Percentiles rank a stretch among this genome's conserved stretches.
Conservation (phyloP, 768 basidiomycete genomes). For the Tricholoma furcatifolium region DNA sequence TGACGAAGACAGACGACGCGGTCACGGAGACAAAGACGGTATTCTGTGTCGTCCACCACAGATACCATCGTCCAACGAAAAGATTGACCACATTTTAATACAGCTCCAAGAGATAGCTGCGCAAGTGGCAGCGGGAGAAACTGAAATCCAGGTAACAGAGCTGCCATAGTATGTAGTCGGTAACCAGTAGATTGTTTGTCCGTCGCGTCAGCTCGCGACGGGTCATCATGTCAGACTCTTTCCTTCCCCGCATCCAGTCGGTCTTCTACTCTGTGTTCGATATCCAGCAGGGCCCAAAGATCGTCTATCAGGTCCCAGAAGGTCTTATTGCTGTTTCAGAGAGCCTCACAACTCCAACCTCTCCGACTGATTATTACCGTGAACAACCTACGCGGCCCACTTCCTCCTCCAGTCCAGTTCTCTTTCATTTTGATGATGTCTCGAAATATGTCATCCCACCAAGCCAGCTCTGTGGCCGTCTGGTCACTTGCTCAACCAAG, state of each 20-base stretch:
- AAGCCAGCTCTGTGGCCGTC: slow-evolving; percentile 78
- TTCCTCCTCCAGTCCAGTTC: slow-evolving; percentile 43
- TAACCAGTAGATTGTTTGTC: slow-evolving; percentile 1
- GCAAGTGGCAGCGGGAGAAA: slow-evolving; percentile 57
- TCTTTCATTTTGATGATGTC: slow-evolving; percentile 90
- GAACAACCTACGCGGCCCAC: slow-evolving; percentile 44
- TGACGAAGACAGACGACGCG: slow-evolving; percentile 85
- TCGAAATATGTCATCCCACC: slow-evolving; percentile 94
- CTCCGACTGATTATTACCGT: slow-evolving; percentile 23
- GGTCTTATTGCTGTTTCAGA: slow-evolving; percentile 62
- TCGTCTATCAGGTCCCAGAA: slow-evolving; percentile 93
- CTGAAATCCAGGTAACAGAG: slow-evolving; percentile 46
- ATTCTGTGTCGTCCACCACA: slow-evolving; percentile 49
- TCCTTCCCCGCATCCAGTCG: slow-evolving; percentile 77
- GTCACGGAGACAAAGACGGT: slow-evolving; percentile 76
- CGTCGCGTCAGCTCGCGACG: slow-evolving; percentile 13
- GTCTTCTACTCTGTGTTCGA: slow-evolving; percentile 97
- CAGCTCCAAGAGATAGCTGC: slow-evolving; percentile 77
- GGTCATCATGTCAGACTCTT: slow-evolving; percentile 50
- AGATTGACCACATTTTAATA: slow-evolving; percentile 80
- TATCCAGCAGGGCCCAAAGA: slow-evolving; percentile 78
- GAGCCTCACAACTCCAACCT: slow-evolving; percentile 37
- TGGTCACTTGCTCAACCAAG: slow-evolving; percentile 83
- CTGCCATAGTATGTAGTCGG: slow-evolving; percentile 10
- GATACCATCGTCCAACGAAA: slow-evolving; percentile 76